These are phyloP conservation scores for Nymphaea colorata DNA, from an alignment of 164 flowering plant genomes.

Conservation along the genomic window DNA sequence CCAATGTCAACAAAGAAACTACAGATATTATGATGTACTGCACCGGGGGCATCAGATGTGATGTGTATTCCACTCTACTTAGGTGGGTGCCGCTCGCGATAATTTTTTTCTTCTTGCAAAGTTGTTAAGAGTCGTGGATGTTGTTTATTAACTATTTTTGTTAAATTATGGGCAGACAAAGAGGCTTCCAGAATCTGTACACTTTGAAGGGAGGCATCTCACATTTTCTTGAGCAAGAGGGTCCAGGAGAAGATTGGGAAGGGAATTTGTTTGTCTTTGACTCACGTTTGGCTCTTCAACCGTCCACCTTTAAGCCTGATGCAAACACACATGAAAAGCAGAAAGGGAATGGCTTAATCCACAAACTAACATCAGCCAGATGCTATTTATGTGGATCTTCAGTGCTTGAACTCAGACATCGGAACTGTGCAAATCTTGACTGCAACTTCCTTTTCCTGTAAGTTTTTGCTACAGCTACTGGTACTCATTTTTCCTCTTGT, in stretches of 20 bases:
- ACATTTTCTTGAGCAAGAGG: slow-evolving; percentile 74
- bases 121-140: no score
- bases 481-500: no score
- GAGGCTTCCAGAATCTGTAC: slow-evolving; percentile 73
- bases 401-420: slow-evolving; percentile 54
- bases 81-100: slow-evolving; percentile 22
- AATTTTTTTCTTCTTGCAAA: no score
- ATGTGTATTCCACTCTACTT: slow-evolving; percentile 81
- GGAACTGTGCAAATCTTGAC: slow-evolving; percentile 90
- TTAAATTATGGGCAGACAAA: slow-evolving; percentile 33
- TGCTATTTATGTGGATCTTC: slow-evolving; percentile 59
- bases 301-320: slow-evolving; percentile 52
- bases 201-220: slow-evolving; percentile 86
- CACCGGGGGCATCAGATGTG: slow-evolving; percentile 95
- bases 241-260: slow-evolving; percentile 55
- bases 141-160: no score
- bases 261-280: slow-evolving; percentile 91
- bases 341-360: slow-evolving; percentile 5
- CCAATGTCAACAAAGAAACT: slow-evolving; percentile 53
- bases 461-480: slow-evolving; percentile 16
- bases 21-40: slow-evolving; percentile 92
- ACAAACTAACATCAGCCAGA: slow-evolving; percentile 32
- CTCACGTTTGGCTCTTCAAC: slow-evolving; percentile 84
- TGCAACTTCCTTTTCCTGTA: slow-evolving; percentile 90
- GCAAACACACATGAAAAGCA: slow-evolving; percentile 9